These are phyloP conservation scores for Porogramme epimiltina DNA, from an alignment of 1,284 basidiomycete species.

Conservation along the genomic window DNA sequence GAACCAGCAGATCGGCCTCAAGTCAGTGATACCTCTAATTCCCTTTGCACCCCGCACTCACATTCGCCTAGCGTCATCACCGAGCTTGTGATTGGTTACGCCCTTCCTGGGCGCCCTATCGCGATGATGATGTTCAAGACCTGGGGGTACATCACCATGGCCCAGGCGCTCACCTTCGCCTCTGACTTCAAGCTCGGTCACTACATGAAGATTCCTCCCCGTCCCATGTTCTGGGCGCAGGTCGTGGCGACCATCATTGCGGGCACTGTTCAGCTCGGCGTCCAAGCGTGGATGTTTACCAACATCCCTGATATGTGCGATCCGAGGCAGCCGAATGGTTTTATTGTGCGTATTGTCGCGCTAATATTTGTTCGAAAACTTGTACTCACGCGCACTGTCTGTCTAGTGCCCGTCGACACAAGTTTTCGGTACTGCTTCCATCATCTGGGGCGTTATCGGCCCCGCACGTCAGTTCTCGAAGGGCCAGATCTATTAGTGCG, in stretches of 20 bases:
- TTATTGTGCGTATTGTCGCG: slow-evolving; percentile 30
- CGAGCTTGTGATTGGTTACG: slow-evolving; percentile 52
- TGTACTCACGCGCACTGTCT: not conserved
- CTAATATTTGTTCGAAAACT: too few species aligned
- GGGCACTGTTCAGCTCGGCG: slow-evolving; percentile 46
- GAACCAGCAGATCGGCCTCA: slow-evolving; percentile 64
- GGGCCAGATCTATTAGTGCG: slow-evolving; percentile 38
- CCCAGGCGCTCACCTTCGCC: slow-evolving; percentile 49
- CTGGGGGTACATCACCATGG: slow-evolving; percentile 53
- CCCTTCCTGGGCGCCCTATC: slow-evolving; percentile 53
- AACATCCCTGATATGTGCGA: slow-evolving; percentile 50
- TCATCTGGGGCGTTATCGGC: slow-evolving; percentile 54
- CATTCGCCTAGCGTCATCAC: slow-evolving; percentile 39
- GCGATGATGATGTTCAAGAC: slow-evolving; percentile 70
- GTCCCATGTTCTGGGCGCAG: slow-evolving; percentile 52
- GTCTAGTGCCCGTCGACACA: slow-evolving; percentile 39
- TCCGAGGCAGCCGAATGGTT: slow-evolving; percentile 37
- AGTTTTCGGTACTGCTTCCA: slow-evolving; percentile 45
- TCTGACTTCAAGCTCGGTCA: slow-evolving; percentile 56
- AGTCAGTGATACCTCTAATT: slow-evolving; percentile 29
- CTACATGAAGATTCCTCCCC: slow-evolving; percentile 55
- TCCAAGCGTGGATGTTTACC: slow-evolving; percentile 54
- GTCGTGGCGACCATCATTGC: slow-evolving; percentile 50
- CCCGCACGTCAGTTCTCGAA: slow-evolving; percentile 47
- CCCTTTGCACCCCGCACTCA: slow-evolving; percentile 7